Conservation (phyloP, 352 stramenopile species). For the Thalassiosira exigua region DNA sequence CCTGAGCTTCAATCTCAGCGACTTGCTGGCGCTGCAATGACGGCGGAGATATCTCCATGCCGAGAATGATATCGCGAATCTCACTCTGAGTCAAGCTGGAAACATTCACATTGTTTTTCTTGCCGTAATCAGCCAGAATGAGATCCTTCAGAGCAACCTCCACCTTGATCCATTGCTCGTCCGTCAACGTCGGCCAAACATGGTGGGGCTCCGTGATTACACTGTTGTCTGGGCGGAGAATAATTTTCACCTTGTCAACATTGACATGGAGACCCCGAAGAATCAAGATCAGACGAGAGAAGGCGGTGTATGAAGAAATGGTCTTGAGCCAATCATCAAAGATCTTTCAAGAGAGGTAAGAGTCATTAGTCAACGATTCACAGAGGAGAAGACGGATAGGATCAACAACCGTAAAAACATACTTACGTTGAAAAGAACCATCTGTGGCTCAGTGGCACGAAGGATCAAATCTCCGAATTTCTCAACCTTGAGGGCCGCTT, state of each 20-base stretch:
- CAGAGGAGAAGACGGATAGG: too few species aligned
- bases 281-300: slow-evolving; percentile 99
- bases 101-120: slow-evolving; percentile 99
- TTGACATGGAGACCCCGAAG: slow-evolving; percentile 98
- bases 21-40: slow-evolving; percentile 99
- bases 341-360: too few species aligned
- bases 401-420: too few species aligned
- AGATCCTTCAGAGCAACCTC: slow-evolving; percentile 99
- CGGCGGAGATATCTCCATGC: slow-evolving; percentile 99
- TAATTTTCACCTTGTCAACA: slow-evolving; percentile 89
- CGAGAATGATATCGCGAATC: slow-evolving; percentile 99
- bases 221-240: slow-evolving; percentile 97
- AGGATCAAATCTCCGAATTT: slow-evolving; percentile 99
- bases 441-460: slow-evolving; percentile 98
- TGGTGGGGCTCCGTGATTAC: slow-evolving; percentile 99
- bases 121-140: slow-evolving; percentile 99
- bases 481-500: slow-evolving; percentile 99
- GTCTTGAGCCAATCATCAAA: slow-evolving; percentile 99
- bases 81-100: slow-evolving; percentile 99
- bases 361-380: too few species aligned
- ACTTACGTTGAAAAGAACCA: slow-evolving; percentile 99
- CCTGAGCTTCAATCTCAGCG: slow-evolving; percentile 99
- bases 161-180: slow-evolving; percentile 99
- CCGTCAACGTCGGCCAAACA: slow-evolving; percentile 98
- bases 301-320: slow-evolving; percentile 99